These are phyloP conservation scores for slime mould (Dictyostelium discoideum) DNA, from an alignment of 78 protist species.

Conservation along the genomic window dicty_2.7 NC_007090.3:3174001-3174500, in stretches of 20 bases:
- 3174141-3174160: neutral
- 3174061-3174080: slow-evolving; percentile 79
- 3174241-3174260: no score
- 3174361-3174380: no score
- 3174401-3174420: neutral
- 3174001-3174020: slow-evolving; percentile 87
- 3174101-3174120: slow-evolving; percentile 5
- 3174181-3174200: neutral
- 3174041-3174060: slow-evolving; percentile 67
- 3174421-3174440: no score
- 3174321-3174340: neutral
- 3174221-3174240: no score
- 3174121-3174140: neutral
- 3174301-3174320: no score
- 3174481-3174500: no score
- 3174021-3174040: slow-evolving; percentile 89
- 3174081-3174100: slow-evolving; percentile 62
- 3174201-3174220: neutral
- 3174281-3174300: no score
- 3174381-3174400: no score
- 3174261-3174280: no score
- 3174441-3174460: no score
- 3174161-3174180: neutral
- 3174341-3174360: no score
- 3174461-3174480: no score